Conservation (phyloP, 169 alveolate species). For the Cryptosporidium ubiquitum region DNA sequence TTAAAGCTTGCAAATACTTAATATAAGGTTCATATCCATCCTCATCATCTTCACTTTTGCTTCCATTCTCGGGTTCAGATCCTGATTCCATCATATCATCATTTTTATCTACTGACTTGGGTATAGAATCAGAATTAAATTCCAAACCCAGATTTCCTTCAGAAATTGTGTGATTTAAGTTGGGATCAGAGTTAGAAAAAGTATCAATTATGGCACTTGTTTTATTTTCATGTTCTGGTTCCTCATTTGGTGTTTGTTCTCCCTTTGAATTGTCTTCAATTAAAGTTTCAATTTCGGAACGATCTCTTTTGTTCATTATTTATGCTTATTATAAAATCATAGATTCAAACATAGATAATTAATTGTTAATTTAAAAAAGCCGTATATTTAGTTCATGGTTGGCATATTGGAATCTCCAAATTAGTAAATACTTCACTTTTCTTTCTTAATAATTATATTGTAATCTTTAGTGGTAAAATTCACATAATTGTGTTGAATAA, state of each 20-base stretch:
- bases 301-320: background rate
- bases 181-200: background rate
- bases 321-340: background rate
- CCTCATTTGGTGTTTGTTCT: background rate
- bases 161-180: background rate
- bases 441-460: too few relatives aligned
- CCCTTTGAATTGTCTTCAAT: background rate
- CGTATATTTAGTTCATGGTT: background rate
- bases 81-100: background rate
- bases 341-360: background rate
- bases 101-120: background rate
- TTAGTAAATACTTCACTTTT: too few relatives aligned
- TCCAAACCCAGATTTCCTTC: background rate
- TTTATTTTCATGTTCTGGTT: background rate
- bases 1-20: slow-evolving; percentile 61
- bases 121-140: background rate
- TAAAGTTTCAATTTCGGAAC: background rate
- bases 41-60: slow-evolving; percentile 40
- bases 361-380: background rate
- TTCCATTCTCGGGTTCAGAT: background rate
- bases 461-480: too few relatives aligned
- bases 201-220: background rate
- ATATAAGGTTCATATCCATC: slow-evolving; percentile 71
- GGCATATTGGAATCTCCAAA: too few relatives aligned
- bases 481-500: too few relatives aligned